phyloP scores from a whole-genome alignment of 495 filamentous ascomycete genomes.

The Neurospora sp. region DNA sequence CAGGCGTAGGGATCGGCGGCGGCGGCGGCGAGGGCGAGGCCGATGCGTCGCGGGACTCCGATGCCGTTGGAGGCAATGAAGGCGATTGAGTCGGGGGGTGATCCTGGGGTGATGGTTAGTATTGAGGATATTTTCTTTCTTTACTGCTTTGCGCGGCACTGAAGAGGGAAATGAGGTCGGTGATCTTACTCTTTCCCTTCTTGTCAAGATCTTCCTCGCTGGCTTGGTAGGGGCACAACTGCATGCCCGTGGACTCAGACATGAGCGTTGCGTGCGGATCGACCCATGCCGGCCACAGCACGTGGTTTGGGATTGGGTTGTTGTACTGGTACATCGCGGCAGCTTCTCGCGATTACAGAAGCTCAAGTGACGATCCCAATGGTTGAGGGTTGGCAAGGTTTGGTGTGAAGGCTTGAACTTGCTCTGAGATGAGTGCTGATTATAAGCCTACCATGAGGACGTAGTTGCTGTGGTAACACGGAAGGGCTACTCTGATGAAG shows the following conservation, averaged over 20 bases:
- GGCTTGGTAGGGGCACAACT: background rate
- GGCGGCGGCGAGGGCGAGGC: background rate
- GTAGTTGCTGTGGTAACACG: background rate
- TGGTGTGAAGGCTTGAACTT: background rate
- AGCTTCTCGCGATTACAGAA: background rate
- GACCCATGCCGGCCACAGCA: background rate
- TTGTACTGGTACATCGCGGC: background rate
- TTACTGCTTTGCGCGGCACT: no score
- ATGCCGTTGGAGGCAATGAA: background rate
- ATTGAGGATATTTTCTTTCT: no score
- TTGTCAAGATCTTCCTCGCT: background rate
- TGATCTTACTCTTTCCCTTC: background rate
- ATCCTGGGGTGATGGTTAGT: no score
- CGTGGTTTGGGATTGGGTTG: background rate
- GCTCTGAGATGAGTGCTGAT: background rate
- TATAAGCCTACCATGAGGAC: background rate
- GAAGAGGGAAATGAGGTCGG: background rate
- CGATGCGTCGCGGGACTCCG: background rate
- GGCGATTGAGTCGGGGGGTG: background rate
- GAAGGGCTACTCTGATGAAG: fast-evolving
- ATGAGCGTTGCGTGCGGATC: background rate
- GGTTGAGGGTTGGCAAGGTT: background rate
- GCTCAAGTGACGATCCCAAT: background rate
- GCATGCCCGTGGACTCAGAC: background rate
- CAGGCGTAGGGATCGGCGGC: background rate